Evolutionary conservation across 1,284 basidiomycete species (phyloP).

Genomic region (Trichosporon ovoides): DNA sequence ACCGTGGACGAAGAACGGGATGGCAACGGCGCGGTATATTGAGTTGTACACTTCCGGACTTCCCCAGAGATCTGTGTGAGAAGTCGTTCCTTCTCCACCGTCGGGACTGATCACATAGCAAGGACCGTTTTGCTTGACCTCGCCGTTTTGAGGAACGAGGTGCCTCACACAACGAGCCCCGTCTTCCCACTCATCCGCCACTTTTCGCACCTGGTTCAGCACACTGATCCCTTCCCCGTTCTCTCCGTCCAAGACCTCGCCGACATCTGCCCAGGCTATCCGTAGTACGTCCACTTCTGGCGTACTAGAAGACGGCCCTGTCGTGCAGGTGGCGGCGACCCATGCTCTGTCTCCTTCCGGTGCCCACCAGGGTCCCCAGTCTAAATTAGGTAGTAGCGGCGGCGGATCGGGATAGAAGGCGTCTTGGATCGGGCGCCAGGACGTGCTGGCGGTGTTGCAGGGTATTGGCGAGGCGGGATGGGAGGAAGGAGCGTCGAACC

Average conservation of each 20-base stretch:
- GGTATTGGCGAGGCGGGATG: constrained; percentile 40
- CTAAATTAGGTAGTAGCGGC: constrained; percentile 36
- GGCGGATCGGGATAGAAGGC: constrained; percentile 34
- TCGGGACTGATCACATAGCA: constrained; percentile 32
- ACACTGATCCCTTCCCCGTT: not conserved
- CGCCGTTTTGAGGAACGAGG: constrained; percentile 14
- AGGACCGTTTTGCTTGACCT: constrained; percentile 13
- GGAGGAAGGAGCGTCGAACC: constrained; percentile 23
- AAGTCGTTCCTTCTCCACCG: constrained; percentile 8
- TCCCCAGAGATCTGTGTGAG: constrained; percentile 6
- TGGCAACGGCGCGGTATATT: constrained; percentile 32
- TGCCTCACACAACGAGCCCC: constrained; percentile 32
- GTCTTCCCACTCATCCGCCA: constrained; percentile 29
- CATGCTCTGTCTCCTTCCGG: constrained; percentile 15
- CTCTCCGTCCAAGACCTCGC: constrained; percentile 35
- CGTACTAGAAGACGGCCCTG: constrained; percentile 1
- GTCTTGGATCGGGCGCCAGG: constrained; percentile 29
- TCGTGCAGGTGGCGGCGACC: constrained; percentile 7
- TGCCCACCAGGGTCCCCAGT: constrained; percentile 41
- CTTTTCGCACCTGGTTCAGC: constrained; percentile 6
- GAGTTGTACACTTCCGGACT: constrained; percentile 9
- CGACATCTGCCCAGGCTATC: constrained; percentile 43
- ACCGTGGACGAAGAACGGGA: constrained; percentile 26
- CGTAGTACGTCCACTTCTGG: constrained; percentile 31
- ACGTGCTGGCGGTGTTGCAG: constrained; percentile 33